Evolutionary conservation across 768 basidiomycete species (phyloP), one percentile per base, ranked within the genome.

Genomic region (Pulveroboletus sp.): DNA sequence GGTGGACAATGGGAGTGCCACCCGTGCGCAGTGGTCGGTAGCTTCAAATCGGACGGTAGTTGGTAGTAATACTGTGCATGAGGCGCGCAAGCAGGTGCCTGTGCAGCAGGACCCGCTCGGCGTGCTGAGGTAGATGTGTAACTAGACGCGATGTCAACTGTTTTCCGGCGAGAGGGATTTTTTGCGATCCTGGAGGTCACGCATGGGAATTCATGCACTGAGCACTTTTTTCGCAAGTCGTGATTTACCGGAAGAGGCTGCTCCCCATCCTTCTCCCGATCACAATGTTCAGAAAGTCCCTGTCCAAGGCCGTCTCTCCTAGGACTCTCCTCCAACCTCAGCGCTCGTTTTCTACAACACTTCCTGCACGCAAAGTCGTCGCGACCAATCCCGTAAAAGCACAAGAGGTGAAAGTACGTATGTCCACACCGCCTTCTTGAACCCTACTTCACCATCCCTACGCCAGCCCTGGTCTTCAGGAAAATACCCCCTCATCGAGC

Each of bases 401-500:
- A 14, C 77, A 90, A 70, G 84, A 91, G 70, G 89, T 85, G 68
- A 78, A 84, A 76, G 90, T 91, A 64, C 42, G n/a, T 27, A 43
- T 47, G 43, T 47, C 39, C 46, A 50, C 53, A 54, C 49, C 56
- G 36, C 39, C 17, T 44, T 32, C 42, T 36, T 10, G 2, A 10
- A 23, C 36, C 11, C 37, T 29, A 14, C 37, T 49, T 57, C 46
- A 56, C 47, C 24, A 14, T 35, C 38, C 23, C 31, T 48, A 36
- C 37, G 60, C 40, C 54, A 88, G 82, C 82, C 82, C 31, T 86
- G 83, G 84, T 78, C 83, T 39, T 86, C 83, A 34, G 89, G 87
- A 43, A 91, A 93, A 67, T 99, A 98, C 68, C 92, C 95, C 17
- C 76, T 99, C 54, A 93, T 99, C 60, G 96, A 99, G 68, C 96